Percentiles rank a stretch among this genome's conserved stretches.
phyloP scores from a whole-genome alignment of 2,329 filamentous ascomycete genomes.

The Aspergillus sp. region DNA sequence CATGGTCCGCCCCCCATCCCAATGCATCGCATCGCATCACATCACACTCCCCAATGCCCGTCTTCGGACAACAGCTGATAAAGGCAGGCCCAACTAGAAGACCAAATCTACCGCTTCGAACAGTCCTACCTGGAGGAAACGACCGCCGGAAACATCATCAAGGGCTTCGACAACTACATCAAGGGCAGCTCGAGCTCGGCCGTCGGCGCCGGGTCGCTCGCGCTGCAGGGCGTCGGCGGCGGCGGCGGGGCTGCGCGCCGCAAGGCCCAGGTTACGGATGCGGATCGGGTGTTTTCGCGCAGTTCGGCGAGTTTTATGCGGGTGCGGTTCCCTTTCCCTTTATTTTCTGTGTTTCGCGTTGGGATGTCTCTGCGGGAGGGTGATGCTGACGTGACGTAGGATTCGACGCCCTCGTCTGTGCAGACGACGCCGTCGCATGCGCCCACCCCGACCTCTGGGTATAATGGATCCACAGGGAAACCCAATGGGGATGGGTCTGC shows the following conservation, averaged over 20 bases:
- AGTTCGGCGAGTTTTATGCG: slow-evolving; percentile 51
- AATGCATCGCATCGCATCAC: not conserved
- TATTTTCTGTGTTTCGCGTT: not conserved
- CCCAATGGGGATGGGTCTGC: slow-evolving; percentile 25
- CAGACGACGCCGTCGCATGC: slow-evolving; percentile 49
- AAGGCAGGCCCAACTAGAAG: slow-evolving; percentile 67
- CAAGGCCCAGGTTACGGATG: slow-evolving; percentile 45
- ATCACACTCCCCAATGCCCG: not conserved
- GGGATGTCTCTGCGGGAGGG: too few relatives aligned
- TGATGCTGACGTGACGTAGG: slow-evolving; percentile 23
- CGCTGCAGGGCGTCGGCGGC: slow-evolving; percentile 25
- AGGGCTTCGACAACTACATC: slow-evolving; percentile 97
- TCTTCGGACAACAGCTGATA: too few relatives aligned
- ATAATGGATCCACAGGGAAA: slow-evolving; percentile 29
- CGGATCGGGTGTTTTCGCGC: slow-evolving; percentile 48
- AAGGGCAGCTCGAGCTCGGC: slow-evolving; percentile 70
- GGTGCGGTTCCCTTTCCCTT: slow-evolving; percentile 23
- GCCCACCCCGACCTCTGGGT: slow-evolving; percentile 43
- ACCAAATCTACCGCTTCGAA: slow-evolving; percentile 80
- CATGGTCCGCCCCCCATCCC: slow-evolving; percentile 45
- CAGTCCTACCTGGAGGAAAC: slow-evolving; percentile 88
- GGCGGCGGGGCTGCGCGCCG: slow-evolving; percentile 33
- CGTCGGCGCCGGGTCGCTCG: slow-evolving; percentile 30
- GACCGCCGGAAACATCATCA: slow-evolving; percentile 87
- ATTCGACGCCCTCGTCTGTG: slow-evolving; percentile 44